Evolutionary conservation across 2,329 filamentous ascomycete genomes (phyloP), one percentile per base, ranked within the genome.

Genomic region (Aspergillus sp.): DNA sequence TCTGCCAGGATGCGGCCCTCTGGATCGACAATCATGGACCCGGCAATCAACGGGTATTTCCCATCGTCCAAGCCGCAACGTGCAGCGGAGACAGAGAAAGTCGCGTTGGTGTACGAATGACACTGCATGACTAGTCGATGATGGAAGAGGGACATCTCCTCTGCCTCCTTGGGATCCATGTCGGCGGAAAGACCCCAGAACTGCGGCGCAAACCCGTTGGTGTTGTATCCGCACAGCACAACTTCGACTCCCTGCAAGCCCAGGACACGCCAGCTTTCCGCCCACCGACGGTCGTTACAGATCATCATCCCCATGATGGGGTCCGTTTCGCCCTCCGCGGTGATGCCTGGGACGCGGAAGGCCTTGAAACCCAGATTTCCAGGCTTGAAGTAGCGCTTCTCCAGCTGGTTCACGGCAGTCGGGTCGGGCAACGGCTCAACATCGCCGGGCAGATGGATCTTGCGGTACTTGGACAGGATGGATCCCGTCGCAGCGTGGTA

Each of bases 251-350:
- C 78, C 58, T 81, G 78, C 5, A 82, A 67, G 0, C 79, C 78
- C 57, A 81, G 78, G 16, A 70, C 70, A 31, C 80, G 66, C 79
- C 80, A 83, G 0, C 73, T 75, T 58, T 82, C 80, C 1, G 77
- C 71, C 80, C 80, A 82, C 6, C 80, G 70, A 4, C 79, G 66
- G 62, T 82, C 80, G 58, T 82, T 83, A 66, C 80, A 82, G 50
- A 82, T 81, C 61, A 82, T 70, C 78, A 81, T 81, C 7, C 80
- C 70, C 25, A 81, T 45, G 42, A 83, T 80, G 2, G 79, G 76
- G 59, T 83, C 79, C 2, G 77, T 76, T 50, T 71, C 10, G 11
- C 13, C 14, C 21, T 23, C 34, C 5, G 45, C 9, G 4, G 7
- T 69, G 67, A 83, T 68, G 0, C 71, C 75, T 0, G 79, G 78